Evolutionary conservation across 768 basidiomycete species (phyloP), one percentile per base, ranked within the genome.

Genomic region (Filobasidium floriforme): DNA sequence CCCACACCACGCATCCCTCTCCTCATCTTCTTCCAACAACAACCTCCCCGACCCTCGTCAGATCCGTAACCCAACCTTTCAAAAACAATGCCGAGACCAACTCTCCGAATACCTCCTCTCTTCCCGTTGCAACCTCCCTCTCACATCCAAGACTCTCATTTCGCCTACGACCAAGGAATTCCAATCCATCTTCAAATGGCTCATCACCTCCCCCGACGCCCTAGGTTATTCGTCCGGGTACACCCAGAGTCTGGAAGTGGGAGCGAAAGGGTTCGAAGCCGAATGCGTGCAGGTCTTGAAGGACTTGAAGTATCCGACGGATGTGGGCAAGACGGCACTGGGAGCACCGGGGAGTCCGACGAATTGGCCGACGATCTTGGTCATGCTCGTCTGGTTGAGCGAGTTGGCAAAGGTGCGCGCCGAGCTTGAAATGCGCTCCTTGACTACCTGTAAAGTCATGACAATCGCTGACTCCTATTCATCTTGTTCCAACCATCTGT

Each of bases 341-440:
- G 87, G 87, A 9, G 88, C 92, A 1, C 89, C 92, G 0, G 93
- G 90, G 0, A 88, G 87, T 62, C 88, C 89, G 81, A 89, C 90
- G 79, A 87, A 88, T n/a, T 98, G 94, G 96, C 90, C 91, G 0
- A 82, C 85, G 24, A 79, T 96, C 28, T 81, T 98, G 18, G 94
- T 89, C 24, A 88, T 89, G 73, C 76, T 98, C 41, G 89, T 93
- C 78, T 99, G 96, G 96, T 80, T 99, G 15, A 89, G 89, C 9
- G 87, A 90, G 71, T 77, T 90, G 70, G 87, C 88, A 72, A 88
- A 87, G 80, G 94, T 93, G 72, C 61, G 74, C 69, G 22, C 1
- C 46, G 46, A 15, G 1, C 41, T 1, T 10, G 26, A 22, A 12
- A 61, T 6, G 32, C 32, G n/a, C 32, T 37, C 9, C 9, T 37